Evolutionary conservation across 257 asterid species (phyloP).

Genomic region (Forsythia viridissima): DNA sequence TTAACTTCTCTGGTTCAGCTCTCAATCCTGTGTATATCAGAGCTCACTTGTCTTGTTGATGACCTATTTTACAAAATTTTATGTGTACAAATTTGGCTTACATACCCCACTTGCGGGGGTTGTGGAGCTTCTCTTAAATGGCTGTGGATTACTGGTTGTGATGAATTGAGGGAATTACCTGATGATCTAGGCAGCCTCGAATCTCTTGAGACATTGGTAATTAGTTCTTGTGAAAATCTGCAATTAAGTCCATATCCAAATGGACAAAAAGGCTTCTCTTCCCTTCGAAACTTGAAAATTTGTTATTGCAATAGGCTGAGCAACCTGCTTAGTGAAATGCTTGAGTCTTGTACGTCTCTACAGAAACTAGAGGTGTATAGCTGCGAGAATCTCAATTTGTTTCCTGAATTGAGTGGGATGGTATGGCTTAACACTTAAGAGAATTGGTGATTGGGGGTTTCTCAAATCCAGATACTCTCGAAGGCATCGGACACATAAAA

Average conservation of each 20-base stretch:
- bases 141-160: background rate
- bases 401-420: background rate
- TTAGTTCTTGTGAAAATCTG: background rate
- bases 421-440: too few relatives aligned
- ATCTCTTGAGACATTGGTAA: background rate
- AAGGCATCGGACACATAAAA: background rate
- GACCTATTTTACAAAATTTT: too few relatives aligned
- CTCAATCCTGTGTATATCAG: too few relatives aligned
- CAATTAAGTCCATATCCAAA: background rate
- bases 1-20: too few relatives aligned
- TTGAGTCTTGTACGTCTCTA: background rate
- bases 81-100: background rate
- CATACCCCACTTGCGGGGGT: background rate
- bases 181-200: background rate
- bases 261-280: background rate
- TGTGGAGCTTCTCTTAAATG: background rate
- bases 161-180: conserved; percentile 17
- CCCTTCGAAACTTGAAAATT: background rate
- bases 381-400: conserved; percentile 3
- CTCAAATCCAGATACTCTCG: background rate
- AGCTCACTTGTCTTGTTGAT: too few relatives aligned
- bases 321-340: conserved; percentile 15
- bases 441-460: background rate
- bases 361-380: accelerated
- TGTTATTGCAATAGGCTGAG: background rate